Evolutionary conservation across 345 rosid genomes (phyloP), one percentile per base, ranked within the genome.

Genomic region (Chamaenerion angustifolium): DNA sequence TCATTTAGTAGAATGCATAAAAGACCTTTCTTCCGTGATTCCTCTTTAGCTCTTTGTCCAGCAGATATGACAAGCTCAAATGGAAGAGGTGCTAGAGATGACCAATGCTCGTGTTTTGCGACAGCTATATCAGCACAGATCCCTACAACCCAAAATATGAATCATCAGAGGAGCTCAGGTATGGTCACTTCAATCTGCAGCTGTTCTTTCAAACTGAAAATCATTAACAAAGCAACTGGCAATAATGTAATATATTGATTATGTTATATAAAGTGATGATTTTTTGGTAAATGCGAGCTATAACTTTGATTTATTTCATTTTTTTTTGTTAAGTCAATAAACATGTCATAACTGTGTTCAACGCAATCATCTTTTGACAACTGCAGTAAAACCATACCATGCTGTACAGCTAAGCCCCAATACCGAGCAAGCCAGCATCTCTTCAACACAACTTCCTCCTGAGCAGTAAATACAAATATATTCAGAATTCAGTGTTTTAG

Each of bases 351-450:
- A 31, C 8, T 5, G 4, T 31, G 37, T 31, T 21, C 25, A 21
- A n/a, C n/a, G n/a, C 27, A 5, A 31, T 31, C 7, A 31, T 31
- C 37, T 31, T 31, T 31, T 31, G 57, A 54, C 15, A 43, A 54
- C 19, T 40, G 41, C 42, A 17, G 46, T 12, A 19, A 11, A 45
- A 11, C 12, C 17, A 12, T 63, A 63, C 97, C 96, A 70, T 82
- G 85, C 45, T 79, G 75, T 14, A 79, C 88, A 54, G 95, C 95
- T 58, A 93, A 72, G 44, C 88, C 92, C 99, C 95, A 76, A 68
- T 88, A 83, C 49, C 97, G 90, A 59, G 99, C 97, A 71, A 93
- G 97, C 96, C 99, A 93, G 56, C 99, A 93, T 70, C 97, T 88
- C 83, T 88, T 93, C 71, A 93, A 59, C 54, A 88, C 99, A 56